A percentile compares a stretch with the other conserved stretches of the same genome.
Conservation (phyloP, 2,329 filamentous ascomycete species). For the Aspergillus hortae region DNA sequence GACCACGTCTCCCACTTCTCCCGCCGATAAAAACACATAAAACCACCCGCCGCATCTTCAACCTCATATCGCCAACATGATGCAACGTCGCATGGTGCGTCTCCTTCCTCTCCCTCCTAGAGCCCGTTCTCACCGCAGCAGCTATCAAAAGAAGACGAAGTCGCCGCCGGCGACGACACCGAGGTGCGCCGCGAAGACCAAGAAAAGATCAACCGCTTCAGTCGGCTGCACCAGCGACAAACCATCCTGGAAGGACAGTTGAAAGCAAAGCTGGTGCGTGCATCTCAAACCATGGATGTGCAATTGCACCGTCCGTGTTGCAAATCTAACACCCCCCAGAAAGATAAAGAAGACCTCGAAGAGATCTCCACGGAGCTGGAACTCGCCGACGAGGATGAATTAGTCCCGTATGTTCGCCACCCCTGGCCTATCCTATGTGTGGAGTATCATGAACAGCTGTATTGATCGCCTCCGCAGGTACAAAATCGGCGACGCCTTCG, state of each 20-base stretch:
- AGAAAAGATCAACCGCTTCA: conserved; percentile 98
- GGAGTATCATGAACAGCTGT: background rate
- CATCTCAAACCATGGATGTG: background rate
- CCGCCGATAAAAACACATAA: background rate
- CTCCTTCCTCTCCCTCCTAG: background rate
- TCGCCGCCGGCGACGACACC: conserved; percentile 70
- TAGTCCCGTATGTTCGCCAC: conserved; percentile 67
- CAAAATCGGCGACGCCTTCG: conserved; percentile 94
- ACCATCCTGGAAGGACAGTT: conserved; percentile 74
- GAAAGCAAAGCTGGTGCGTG: conserved; percentile 63
- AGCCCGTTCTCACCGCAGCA: conserved; percentile 35
- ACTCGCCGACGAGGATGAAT: conserved; percentile 90
- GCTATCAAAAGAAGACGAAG: conserved; percentile 94
- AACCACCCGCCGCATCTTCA: conserved; percentile 1
- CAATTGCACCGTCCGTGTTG: background rate
- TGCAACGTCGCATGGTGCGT: conserved; percentile 60
- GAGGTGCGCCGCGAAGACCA: conserved; percentile 96
- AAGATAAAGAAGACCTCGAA: conserved; percentile 97
- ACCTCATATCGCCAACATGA: conserved; percentile 33
- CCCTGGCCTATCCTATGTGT: too few species aligned
- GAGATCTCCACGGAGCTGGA: conserved; percentile 89
- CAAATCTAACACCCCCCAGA: conserved; percentile 53
- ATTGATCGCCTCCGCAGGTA: conserved; percentile 57
- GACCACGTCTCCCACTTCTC: background rate
- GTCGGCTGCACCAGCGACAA: conserved; percentile 85